Evolutionary conservation across 306 rosid genomes (phyloP), one percentile per base, ranked within the genome.

Genomic region (Cucurbita moschata): DNA sequence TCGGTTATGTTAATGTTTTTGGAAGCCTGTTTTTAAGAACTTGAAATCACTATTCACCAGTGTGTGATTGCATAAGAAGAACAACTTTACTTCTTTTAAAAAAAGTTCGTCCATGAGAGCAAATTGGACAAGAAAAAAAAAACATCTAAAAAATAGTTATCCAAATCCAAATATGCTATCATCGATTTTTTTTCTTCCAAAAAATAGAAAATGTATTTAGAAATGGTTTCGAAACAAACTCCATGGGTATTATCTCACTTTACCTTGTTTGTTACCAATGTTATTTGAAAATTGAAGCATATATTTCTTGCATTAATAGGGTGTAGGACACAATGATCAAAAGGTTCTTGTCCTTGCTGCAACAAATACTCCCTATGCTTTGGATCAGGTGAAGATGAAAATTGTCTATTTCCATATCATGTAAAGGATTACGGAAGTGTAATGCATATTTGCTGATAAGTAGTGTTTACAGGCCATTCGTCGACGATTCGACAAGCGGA

Each of bases 311-410:
- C 71, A 75, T 74, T 75, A 21, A 60, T 86, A 92, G 98, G 98
- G 98, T 79, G 95, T 95, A n/a, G 99, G 99, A 75, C 60, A 83
- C 84, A 89, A 86, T 82, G 99, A 95, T 72, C 86, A 95, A 80
- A 95, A 95, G 80, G 99, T 95, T 85, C 99, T 95, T 12, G 97
- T 95, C 84, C 99, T 95, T 76, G 99, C 99, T 44, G 99, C 99
- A 47, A 95, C 99, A 50, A 95, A 95, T 83, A 95, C 99, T 52
- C 99, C 99, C 10, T 95, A 95, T 75, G 92, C 99, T 70, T 83
- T 95, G 55, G 99, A 95, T 77, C 99, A 95, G 97, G 99, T 88
- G 83, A 84, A 80, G 37, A 19, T 46, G 66, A 42, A 64, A 80
- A 30, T 10, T 67, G 42, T 57, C 74, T 66, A 71, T 51, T 76